phyloP scores from a whole-genome alignment of 1,139 yeast genomes.

The Saccharomyces hybrid region DNA sequence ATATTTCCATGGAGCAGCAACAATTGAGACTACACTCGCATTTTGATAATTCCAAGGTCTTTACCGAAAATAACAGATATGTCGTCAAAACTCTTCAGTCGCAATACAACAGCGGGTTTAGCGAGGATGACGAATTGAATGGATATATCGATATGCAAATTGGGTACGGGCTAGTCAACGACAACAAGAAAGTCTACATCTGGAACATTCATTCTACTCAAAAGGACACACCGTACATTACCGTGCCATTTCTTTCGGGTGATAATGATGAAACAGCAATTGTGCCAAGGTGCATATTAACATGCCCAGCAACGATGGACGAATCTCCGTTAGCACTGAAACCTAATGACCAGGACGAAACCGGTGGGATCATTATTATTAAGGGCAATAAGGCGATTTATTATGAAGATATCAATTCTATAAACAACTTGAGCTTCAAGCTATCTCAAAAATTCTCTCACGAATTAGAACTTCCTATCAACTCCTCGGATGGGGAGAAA shows the following conservation, averaged over 20 bases:
- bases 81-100: conserved; percentile 14
- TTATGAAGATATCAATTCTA: conserved; percentile 36
- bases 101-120: not conserved
- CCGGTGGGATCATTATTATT: conserved; percentile 25
- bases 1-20: not conserved
- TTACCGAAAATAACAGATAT: conserved; percentile 30
- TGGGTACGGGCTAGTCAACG: conserved; percentile 48
- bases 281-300: conserved; percentile 54
- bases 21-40: not conserved
- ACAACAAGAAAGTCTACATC: conserved; percentile 47
- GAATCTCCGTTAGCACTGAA: not conserved
- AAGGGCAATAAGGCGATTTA: conserved; percentile 44
- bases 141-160: conserved; percentile 52
- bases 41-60: conserved; percentile 10
- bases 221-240: conserved; percentile 46
- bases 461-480: conserved; percentile 24
- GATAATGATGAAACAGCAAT: conserved; percentile 28
- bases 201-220: conserved; percentile 67
- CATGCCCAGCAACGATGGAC: conserved; percentile 61
- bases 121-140: conserved; percentile 21
- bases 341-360: not conserved
- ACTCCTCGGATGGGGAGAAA: conserved; percentile 45
- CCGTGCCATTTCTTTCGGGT: conserved; percentile 34
- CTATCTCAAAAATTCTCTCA: conserved; percentile 29
- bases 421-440: conserved; percentile 33